A percentile compares a stretch with the other conserved stretches of the same genome.
Evolutionary conservation across 805 yeast genomes (phyloP).

Genomic region (Pichia heedii): DNA sequence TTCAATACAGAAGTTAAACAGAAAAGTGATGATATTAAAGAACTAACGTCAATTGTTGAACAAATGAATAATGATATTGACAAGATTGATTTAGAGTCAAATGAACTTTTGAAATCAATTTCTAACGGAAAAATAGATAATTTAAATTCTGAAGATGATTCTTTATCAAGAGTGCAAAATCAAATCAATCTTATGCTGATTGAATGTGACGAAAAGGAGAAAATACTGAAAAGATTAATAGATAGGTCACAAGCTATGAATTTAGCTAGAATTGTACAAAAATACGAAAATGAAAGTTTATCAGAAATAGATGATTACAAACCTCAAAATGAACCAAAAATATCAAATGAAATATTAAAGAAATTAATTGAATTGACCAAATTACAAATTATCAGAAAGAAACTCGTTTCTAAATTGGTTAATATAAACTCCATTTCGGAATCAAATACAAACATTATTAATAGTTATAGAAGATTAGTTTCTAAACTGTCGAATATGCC

Average conservation of each 20-base stretch:
- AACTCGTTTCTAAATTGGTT: conserved; percentile 41
- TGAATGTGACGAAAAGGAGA: conserved; percentile 15
- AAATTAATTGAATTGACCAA: conserved; percentile 36
- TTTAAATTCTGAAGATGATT: neutral
- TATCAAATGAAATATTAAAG: conserved; percentile 3
- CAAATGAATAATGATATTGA: conserved; percentile 27
- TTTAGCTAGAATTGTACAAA: conserved; percentile 35
- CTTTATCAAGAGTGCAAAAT: conserved; percentile 14
- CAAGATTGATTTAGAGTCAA: conserved; percentile 23
- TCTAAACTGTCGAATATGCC: conserved; percentile 62
- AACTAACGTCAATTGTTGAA: conserved; percentile 19
- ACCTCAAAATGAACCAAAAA: conserved; percentile 10
- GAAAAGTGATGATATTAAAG: conserved; percentile 29
- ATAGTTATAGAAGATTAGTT: conserved; percentile 59
- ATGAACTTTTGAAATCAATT: conserved; percentile 5
- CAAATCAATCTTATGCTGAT: conserved; percentile 11
- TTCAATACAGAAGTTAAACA: conserved; percentile 47
- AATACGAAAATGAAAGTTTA: conserved; percentile 24
- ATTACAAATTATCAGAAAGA: conserved; percentile 45
- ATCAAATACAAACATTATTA: conserved; percentile 44
- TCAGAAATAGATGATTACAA: conserved; percentile 12
- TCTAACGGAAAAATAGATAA: conserved; percentile 1
- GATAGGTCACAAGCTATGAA: conserved; percentile 38
- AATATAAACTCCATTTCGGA: conserved; percentile 30
- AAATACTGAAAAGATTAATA: conserved; percentile 20